Evolutionary conservation across 148 eudicot genomes (phyloP).

Genomic region (Linanthus parryae): DNA sequence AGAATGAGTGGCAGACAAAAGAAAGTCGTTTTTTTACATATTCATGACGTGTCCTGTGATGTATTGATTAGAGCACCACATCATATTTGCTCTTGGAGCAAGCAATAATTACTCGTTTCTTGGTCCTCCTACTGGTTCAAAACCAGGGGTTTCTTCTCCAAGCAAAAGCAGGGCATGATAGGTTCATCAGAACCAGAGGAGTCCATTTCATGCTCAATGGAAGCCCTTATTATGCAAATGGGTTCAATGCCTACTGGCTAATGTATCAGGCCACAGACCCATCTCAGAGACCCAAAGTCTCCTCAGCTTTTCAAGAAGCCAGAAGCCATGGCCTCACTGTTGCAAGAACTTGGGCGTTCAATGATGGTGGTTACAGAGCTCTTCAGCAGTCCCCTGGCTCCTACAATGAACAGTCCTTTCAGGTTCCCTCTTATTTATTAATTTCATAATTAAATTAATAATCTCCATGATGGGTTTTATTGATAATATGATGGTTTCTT

Average conservation of each 20-base stretch:
- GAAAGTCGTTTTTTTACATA: too few species aligned
- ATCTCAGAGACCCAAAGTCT: constrained; percentile 30
- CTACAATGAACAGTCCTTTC: constrained; percentile 60
- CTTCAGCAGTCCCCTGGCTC: constrained; percentile 61
- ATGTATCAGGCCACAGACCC: constrained; percentile 50
- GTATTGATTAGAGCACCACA: too few species aligned
- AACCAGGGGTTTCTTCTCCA: constrained; percentile 5
- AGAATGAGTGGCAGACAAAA: too few species aligned
- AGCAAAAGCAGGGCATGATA: constrained; percentile 23
- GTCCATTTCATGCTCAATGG: constrained; percentile 42
- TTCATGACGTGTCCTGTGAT: too few species aligned
- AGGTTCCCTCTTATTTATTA: constrained; percentile 17
- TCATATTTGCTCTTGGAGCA: too few species aligned
- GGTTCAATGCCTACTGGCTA: constrained; percentile 81
- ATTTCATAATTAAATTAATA: background rate
- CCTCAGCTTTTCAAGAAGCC: constrained; percentile 43
- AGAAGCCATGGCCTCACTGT: constrained; percentile 35
- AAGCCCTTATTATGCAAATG: constrained; percentile 43
- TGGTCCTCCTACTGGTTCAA: constrained; percentile 11
- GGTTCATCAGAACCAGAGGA: constrained; percentile 33
- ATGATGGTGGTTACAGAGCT: constrained; percentile 49
- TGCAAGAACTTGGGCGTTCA: constrained; percentile 72
- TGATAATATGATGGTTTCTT: too few species aligned
- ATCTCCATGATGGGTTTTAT: background rate
- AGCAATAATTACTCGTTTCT: too few species aligned